A percentile compares a stretch with the other conserved stretches of the same genome.
These are phyloP conservation scores for Hemisphaericaspora nanyangensis DNA, from an alignment of 805 yeast species.

Conservation along the genomic window DNA sequence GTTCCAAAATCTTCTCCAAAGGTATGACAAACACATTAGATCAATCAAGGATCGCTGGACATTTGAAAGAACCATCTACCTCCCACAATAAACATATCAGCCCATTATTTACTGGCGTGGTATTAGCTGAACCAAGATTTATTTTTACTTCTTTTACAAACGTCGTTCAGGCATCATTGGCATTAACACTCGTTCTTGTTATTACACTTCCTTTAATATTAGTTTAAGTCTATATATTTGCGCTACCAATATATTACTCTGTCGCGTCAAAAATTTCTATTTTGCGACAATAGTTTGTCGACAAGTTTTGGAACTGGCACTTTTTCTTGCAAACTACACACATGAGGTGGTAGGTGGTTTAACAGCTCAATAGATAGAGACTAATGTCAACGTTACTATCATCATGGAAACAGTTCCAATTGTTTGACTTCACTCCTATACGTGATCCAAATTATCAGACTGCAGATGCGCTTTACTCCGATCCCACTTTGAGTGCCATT, in stretches of 20 bases:
- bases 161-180: neutral
- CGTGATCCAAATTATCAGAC: conserved; percentile 74
- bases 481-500: conserved; percentile 64
- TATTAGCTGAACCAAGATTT: conserved; percentile 4
- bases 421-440: conserved; percentile 80
- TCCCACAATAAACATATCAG: neutral
- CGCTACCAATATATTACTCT: no score
- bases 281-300: no score
- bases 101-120: conserved; percentile 7
- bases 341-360: no score
- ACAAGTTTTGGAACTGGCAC: no score
- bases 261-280: neutral
- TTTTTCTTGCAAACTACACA: no score
- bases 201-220: neutral
- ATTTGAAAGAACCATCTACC: neutral
- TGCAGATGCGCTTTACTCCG: conserved; percentile 68
- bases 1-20: neutral
- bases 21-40: conserved; percentile 1
- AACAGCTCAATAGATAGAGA: no score
- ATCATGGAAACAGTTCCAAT: conserved; percentile 78
- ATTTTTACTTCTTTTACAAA: conserved; percentile 1
- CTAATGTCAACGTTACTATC: conserved; percentile 12
- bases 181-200: neutral
- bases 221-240: no score
- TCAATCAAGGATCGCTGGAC: neutral